phyloP scores from a whole-genome alignment of 2,329 filamentous ascomycete species.

The Fusarium denticulatum region DNA sequence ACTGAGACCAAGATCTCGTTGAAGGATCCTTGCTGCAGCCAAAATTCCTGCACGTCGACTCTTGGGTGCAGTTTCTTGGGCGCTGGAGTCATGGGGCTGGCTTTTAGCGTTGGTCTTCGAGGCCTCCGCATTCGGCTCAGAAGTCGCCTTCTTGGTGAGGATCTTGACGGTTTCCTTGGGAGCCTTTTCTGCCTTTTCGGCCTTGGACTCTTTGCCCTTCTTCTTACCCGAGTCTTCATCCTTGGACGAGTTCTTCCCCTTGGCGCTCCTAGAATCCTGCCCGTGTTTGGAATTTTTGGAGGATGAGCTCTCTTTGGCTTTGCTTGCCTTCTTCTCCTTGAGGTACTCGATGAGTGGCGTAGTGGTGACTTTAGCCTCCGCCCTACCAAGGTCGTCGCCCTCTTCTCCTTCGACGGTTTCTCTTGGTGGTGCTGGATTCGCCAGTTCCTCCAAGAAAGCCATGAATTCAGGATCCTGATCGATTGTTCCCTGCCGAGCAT shows the following conservation, averaged over 20 bases:
- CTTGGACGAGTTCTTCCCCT: constrained; percentile 56
- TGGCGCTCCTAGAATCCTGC: constrained; percentile 62
- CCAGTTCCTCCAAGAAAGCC: constrained; percentile 87
- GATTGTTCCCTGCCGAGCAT: constrained; percentile 91
- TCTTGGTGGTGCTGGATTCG: constrained; percentile 68
- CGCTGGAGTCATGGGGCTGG: constrained; percentile 45
- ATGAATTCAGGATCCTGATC: constrained; percentile 98
- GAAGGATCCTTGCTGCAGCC: constrained; percentile 71
- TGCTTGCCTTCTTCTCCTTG: constrained; percentile 89
- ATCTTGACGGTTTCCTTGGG: constrained; percentile 70
- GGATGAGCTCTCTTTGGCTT: constrained; percentile 62
- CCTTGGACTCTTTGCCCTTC: constrained; percentile 69
- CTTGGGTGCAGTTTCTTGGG: constrained; percentile 56
- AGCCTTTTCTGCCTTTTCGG: constrained; percentile 62
- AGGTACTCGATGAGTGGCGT: constrained; percentile 92
- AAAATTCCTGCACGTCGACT: constrained; percentile 69
- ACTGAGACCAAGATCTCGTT: constrained; percentile 72
- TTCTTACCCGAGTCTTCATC: constrained; percentile 67
- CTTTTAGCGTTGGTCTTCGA: constrained; percentile 54
- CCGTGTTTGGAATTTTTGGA: constrained; percentile 63
- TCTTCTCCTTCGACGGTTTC: constrained; percentile 56
- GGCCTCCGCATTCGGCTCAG: constrained; percentile 59
- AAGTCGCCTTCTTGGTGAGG: constrained; percentile 66
- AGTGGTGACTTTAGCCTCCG: constrained; percentile 73
- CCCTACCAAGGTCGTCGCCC: constrained; percentile 54